These are phyloP conservation scores for Amaranthus palmeri DNA, from an alignment of 148 eudicot species.

Conservation along the genomic window DNA sequence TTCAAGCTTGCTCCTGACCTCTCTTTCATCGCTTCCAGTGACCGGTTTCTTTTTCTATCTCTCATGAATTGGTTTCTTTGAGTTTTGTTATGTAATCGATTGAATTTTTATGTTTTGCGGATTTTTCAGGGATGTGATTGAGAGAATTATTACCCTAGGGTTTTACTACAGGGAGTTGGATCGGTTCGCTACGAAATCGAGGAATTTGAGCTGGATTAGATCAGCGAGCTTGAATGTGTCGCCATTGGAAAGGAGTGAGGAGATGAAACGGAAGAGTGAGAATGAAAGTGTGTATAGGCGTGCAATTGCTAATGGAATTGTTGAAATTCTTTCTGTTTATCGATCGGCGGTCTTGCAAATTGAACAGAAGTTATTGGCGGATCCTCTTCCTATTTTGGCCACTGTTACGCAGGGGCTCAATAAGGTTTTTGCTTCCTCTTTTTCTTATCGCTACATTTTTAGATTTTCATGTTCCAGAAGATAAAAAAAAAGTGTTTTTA, in stretches of 20 bases:
- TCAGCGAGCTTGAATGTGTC: constrained; percentile 34
- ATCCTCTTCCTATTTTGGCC: constrained; percentile 74
- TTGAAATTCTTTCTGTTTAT: constrained; percentile 86
- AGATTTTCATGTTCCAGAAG: background rate
- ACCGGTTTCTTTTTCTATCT: constrained; percentile 39
- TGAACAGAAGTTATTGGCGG: constrained; percentile 92
- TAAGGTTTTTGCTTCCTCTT: constrained; percentile 45
- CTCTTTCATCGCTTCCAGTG: constrained; percentile 62
- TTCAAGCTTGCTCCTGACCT: constrained; percentile 91
- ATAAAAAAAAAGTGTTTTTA: background rate
- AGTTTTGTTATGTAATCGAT: background rate
- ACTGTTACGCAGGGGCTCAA: constrained; percentile 90
- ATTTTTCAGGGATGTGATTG: constrained; percentile 71
- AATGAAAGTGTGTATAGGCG: constrained; percentile 78
- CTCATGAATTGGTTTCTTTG: background rate
- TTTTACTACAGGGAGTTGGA: constrained; percentile 96
- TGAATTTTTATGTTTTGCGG: background rate
- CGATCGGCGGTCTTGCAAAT: constrained; percentile 84
- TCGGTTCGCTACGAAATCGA: constrained; percentile 68
- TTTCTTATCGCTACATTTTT: background rate
- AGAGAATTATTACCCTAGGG: constrained; percentile 76
- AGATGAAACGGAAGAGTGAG: constrained; percentile 44
- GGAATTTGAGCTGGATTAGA: constrained; percentile 94
- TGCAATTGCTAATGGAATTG: constrained; percentile 94
- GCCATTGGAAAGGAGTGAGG: constrained; percentile 43